Conservation (phyloP, 1,139 yeast species). For the Scheffersomyces stambukii region DNA sequence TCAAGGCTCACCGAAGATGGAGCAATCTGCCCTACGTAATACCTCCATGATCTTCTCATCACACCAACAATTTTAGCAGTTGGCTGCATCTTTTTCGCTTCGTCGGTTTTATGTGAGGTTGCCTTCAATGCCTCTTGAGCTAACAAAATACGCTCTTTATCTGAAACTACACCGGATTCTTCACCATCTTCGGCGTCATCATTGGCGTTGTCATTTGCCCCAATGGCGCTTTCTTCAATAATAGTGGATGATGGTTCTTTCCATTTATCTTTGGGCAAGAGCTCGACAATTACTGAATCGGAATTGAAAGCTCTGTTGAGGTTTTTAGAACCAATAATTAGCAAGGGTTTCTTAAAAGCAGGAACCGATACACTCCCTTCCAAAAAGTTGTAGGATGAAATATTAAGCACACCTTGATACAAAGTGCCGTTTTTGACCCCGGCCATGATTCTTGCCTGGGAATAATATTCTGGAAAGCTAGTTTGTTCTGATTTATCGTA, state of each 20-base stretch:
- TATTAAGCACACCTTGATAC: conserved; percentile 77
- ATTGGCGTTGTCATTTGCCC: conserved; percentile 60
- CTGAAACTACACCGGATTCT: conserved; percentile 48
- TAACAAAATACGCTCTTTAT: conserved; percentile 68
- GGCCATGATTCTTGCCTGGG: conserved; percentile 80
- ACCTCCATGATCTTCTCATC: conserved; percentile 89
- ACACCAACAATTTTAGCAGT: conserved; percentile 92
- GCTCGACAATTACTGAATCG: conserved; percentile 86
- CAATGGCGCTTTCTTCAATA: conserved; percentile 66
- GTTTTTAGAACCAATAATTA: conserved; percentile 77
- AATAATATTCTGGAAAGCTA: conserved; percentile 72
- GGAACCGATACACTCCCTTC: conserved; percentile 80
- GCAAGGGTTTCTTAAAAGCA: conserved; percentile 76
- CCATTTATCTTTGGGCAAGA: conserved; percentile 86
- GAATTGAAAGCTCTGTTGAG: conserved; percentile 90
- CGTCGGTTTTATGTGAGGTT: too few species aligned
- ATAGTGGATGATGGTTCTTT: conserved; percentile 77
- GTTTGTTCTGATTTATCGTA: conserved; percentile 37
- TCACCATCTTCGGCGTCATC: conserved; percentile 35
- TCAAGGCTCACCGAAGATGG: conserved; percentile 66
- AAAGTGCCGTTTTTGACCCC: conserved; percentile 85
- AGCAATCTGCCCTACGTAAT: conserved; percentile 91
- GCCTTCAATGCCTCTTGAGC: conserved; percentile 77
- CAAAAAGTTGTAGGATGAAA: conserved; percentile 81
- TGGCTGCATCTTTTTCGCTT: conserved; percentile 60